Conservation (phyloP, 1,284 basidiomycete genomes). For the Ganoderma sp. region DNA sequence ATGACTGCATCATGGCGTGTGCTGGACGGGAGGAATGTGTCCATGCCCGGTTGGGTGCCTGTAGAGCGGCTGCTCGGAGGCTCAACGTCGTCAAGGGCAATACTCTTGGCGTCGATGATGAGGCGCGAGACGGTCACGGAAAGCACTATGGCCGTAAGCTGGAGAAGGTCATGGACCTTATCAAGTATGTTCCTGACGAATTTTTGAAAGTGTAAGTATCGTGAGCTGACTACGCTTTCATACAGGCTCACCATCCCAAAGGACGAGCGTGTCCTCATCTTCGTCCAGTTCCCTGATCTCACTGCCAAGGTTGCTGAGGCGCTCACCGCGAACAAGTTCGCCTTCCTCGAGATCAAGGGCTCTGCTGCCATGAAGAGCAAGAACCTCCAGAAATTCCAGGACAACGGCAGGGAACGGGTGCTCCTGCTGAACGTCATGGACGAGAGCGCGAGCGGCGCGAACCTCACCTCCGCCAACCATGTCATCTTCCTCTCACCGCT, state of each 20-base stretch:
- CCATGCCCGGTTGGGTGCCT: slow-evolving; percentile 67
- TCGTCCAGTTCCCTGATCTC: slow-evolving; percentile 93
- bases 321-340: slow-evolving; percentile 72
- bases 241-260: slow-evolving; percentile 69
- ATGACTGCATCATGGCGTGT: slow-evolving; percentile 70
- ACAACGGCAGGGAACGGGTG: slow-evolving; percentile 76
- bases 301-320: slow-evolving; percentile 90
- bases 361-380: slow-evolving; percentile 79
- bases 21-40: slow-evolving; percentile 86
- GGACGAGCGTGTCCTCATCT: slow-evolving; percentile 85
- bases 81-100: slow-evolving; percentile 85
- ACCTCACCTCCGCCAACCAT: slow-evolving; percentile 94
- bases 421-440: slow-evolving; percentile 91
- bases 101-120: slow-evolving; percentile 84
- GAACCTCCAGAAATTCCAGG: slow-evolving; percentile 85
- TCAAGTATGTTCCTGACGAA: slow-evolving; percentile 61
- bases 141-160: slow-evolving; percentile 90
- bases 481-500: slow-evolving; percentile 94
- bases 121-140: slow-evolving; percentile 70
- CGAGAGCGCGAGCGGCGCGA: slow-evolving; percentile 92
- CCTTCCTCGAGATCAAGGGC: slow-evolving; percentile 84
- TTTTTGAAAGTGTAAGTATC: background rate
- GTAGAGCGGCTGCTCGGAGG: slow-evolving; percentile 73
- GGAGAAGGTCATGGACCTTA: slow-evolving; percentile 81
- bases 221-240: slow-evolving; percentile 1